Base-by-base conservation (phyloP, 805 yeast species). In the Sugiyamaella chiloensis region DNA sequence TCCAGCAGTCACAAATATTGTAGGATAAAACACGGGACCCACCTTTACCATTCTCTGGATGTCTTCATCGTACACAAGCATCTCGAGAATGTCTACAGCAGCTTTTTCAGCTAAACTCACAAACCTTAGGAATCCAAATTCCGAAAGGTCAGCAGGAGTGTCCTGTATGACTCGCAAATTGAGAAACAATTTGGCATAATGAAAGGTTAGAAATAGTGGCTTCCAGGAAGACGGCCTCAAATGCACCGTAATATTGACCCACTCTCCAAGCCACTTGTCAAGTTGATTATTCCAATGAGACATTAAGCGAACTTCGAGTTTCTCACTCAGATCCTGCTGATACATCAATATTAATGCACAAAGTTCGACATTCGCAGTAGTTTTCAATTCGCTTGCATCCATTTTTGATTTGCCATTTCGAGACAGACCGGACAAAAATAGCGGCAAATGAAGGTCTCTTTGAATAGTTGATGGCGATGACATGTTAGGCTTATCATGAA, bases 11-110 rank as follows among this genome's bases (percentile, higher is more conserved):
- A 55, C 53, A 27, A 55, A 53, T 14, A 55, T 53, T 4, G 59
- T 55, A 21, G 57, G 55, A 35, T 55, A 53, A 37, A 55, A 55
- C 20, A 55, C 57, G 5, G 59, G 59, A 9, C 55, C 59, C 11
- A 46, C 49, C 6, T 47, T 24, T 8, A 55, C 45, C 27, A 55
- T 46, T 24, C 59, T 50, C 42, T 54, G 53, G 20, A 49, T 51
- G 35, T 55, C 59, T 11, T 43, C 43, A 27, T 55, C 59, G 21
- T 44, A 50, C 9, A 55, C 40, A 14, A 55, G 48, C 51, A 53
- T 40, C 21, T 55, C 56, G 30, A 55, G 41, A 39, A 53, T 44
- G 23, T 51, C 55, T 14, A 49, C n/a, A 9, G 59, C 59, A n/a
- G 55, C 43, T n/a, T 48, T 43, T 29, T 54, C 59, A 14, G 59